Base-by-base conservation (phyloP, 2,329 filamentous ascomycete genomes). In the Penicillium sp. region DNA sequence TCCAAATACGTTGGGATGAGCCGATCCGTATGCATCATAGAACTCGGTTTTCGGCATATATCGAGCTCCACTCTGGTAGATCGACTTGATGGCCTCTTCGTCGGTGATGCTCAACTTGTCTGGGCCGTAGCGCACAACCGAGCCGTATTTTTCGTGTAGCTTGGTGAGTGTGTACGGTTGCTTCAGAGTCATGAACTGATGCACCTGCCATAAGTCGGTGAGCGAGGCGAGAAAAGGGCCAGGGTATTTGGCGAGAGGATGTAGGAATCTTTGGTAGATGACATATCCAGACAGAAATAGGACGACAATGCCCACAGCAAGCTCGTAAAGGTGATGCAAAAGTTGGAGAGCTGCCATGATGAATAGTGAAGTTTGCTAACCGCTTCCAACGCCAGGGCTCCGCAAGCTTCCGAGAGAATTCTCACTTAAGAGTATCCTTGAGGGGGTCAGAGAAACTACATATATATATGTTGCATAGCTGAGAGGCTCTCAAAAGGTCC, bases 41-140 rank as follows among this genome's bases (percentile, higher is more conserved):
- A 70, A 70, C 35, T 69, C 63, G 0, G 64, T 69, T 54, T 72
- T 72, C 3, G 65, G 66, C 61, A 70, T 66, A 13, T 40, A 46
- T 9, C 56, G 51, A 5, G 56, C 62, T 40, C 59, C 57, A 31
- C 62, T 65, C 36, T 69, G 63, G 42, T 68, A 69, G 7, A 70
- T 59, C 3, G 52, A 18, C 30, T 59, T 56, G 20, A 71, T 62
- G 2, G 67, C 63, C 25, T 63, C 61, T 44, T 66, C 63, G 20
- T 51, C 36, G 1, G 62, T 68, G 38, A 69, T 46, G 49, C 63
- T 68, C 18, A 71, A 51, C 27, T 69, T 69, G 43, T 65, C 62
- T 0, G 65, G 66, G 0, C 65, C 65, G 46, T 66, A 67, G n/a
- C 63, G 63, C 9, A 68, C 63, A 41, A 68, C 57, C 0, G 55